Percentiles rank a stretch among this genome's conserved stretches.
Conservation (phyloP, 768 basidiomycete species). For the Amanita polypyramis region DNA sequence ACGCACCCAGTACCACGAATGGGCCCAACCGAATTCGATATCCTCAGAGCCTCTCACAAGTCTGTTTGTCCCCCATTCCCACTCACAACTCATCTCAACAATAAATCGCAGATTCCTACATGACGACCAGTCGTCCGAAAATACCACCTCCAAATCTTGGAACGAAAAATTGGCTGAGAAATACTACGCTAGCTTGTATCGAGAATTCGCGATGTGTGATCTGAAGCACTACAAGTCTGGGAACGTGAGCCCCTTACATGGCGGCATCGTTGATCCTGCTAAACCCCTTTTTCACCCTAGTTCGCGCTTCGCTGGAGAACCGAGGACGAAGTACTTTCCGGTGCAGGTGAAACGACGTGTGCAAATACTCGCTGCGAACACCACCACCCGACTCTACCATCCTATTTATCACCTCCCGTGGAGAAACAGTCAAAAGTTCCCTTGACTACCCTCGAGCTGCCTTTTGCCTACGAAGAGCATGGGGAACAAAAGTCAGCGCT, state of each 20-base stretch:
- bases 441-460: conserved; percentile 76
- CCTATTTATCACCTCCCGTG: too few species aligned
- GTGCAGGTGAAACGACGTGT: conserved; percentile 80
- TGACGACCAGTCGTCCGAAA: conserved; percentile 38
- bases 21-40: conserved; percentile 58
- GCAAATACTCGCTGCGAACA: conserved; percentile 78
- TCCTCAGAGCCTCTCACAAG: conserved; percentile 64
- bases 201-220: conserved; percentile 88
- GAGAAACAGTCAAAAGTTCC: conserved; percentile 13
- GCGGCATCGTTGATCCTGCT: too few species aligned
- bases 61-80: neutral
- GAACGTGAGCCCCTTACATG: conserved; percentile 41
- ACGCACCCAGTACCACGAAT: conserved; percentile 10
- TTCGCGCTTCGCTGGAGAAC: conserved; percentile 93
- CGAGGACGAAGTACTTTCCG: conserved; percentile 79
- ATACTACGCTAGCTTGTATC: conserved; percentile 81
- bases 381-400: conserved; percentile 29
- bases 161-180: conserved; percentile 81
- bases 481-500: conserved; percentile 68
- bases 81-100: neutral
- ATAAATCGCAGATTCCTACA: conserved; percentile 67
- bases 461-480: conserved; percentile 80
- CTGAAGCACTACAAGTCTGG: conserved; percentile 94
- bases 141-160: conserved; percentile 41
- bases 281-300: conserved; percentile 30